Base-by-base conservation (phyloP, 2,329 filamentous ascomycete genomes). In the Diaporthe velutina region DNA sequence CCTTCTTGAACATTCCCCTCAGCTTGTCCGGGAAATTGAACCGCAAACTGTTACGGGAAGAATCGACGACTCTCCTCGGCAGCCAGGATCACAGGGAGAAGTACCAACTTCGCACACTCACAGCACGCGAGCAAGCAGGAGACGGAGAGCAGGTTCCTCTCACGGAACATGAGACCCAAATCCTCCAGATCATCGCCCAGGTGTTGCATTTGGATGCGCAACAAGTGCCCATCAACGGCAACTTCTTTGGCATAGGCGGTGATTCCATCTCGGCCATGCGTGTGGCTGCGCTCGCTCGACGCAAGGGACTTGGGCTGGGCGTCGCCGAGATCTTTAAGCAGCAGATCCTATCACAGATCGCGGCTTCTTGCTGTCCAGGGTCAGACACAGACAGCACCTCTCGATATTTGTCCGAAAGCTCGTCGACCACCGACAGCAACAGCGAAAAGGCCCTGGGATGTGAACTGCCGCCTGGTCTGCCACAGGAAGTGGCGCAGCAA, bases 261-360 rank as follows among this genome's bases (percentile, higher is more conserved):
- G 87, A 89, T 79, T 89, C 88, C 0, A 81, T 89, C 2, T 82
- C 84, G 28, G 87, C 87, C 4, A 89, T 89, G 87, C 86, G 82
- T 71, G 82, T 89, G 4, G 85, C 88, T 3, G 83, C 86, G 5
- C 57, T 30, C 1, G 78, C 79, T 48, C 45, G 45, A 48, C 45
- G 45, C 45, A 48, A 48, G 45, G 45, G 45, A 48, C 45, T 48
- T 48, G 45, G 17, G 45, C 45, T 48, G 45, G 17, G 45, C 45
- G 45, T 48, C 15, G 45, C 45, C 45, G 45, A 48, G 45, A 48
- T 48, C 45, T 48, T 48, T 48, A 48, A 48, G 8, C 45, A 48
- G 45, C 45, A 48, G 45, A 48, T 48, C 45, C 12, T 48, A 48
- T 48, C 45, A 2, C 45, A 19, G 45, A 48, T 48, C 45, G 45